A percentile compares a stretch with the other conserved stretches of the same genome.
Evolutionary conservation across 148 eudicot species (phyloP).

Genomic region (Bassia scoparia): DNA sequence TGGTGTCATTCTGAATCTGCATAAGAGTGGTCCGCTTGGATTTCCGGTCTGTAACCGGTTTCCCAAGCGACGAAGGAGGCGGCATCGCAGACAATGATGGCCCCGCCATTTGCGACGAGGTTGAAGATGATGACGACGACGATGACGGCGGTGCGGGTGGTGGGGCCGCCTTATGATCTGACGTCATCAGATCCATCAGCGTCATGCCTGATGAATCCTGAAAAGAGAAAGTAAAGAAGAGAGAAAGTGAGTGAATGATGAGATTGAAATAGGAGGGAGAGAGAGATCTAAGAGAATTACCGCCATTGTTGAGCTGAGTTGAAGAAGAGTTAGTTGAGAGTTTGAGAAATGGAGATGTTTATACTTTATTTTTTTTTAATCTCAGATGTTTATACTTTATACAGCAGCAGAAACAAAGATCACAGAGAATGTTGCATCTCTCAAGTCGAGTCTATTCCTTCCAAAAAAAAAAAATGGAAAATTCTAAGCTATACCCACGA

Average conservation of each 20-base stretch:
- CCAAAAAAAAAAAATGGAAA: too few species aligned
- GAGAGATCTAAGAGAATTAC: slow-evolving; percentile 10
- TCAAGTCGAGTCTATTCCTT: too few species aligned
- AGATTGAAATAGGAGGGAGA: not conserved
- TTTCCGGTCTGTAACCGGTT: slow-evolving; percentile 57
- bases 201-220: slow-evolving; percentile 87
- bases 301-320: slow-evolving; percentile 23
- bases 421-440: too few species aligned
- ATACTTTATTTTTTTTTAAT: too few species aligned
- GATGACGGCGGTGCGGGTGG: slow-evolving; percentile 39
- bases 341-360: not conserved
- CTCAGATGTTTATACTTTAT: too few species aligned
- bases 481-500: too few species aligned
- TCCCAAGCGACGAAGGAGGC: slow-evolving; percentile 36
- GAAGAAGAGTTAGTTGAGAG: not conserved
- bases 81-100: slow-evolving; percentile 28
- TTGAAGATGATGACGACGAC: slow-evolving; percentile 11
- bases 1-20: slow-evolving; percentile 95
- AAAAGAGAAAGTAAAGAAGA: not conserved
- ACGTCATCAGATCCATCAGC: slow-evolving; percentile 87
- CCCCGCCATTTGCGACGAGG: slow-evolving; percentile 24
- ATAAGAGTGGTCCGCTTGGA: slow-evolving; percentile 59
- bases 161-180: slow-evolving; percentile 54
- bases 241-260: not conserved
- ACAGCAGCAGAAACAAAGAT: too few species aligned